Base-by-base conservation (phyloP, 805 yeast genomes). In the Crinitomyces ghanaensis region DNA sequence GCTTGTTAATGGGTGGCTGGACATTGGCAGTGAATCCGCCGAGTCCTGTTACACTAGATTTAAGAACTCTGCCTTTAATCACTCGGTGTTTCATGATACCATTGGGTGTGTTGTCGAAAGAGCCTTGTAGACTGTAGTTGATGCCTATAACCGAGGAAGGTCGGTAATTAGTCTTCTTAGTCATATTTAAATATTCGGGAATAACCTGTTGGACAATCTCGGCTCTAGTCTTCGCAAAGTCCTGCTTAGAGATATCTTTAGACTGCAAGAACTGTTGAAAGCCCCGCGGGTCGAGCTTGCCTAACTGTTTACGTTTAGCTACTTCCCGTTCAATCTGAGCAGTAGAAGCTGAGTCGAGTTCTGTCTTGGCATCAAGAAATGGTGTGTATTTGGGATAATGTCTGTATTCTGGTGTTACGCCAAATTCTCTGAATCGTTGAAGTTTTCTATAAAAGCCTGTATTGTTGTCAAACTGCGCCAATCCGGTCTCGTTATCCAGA, bases 1-100 rank as follows among this genome's bases (percentile, higher is more conserved):
- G 13, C 94, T 38, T 85, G 20, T 27, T 30, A 12, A 27, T 20
- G 4, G 40, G 20, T 8, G 30, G 29, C 17, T 37, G 30, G 11
- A 32, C 36, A 26, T 22, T 27, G 19, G 45, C 49, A 6, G 53
- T 42, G 35, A 51, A 54, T 12, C 59, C 59, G 25, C 51, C 57
- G 11, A 41, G 28, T 16, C 42, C 42, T 4, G 40, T 47, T 15
- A 36, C 31, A 28, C 30, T 35, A 30, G 20, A 31, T 28, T 43
- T 41, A 34, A 52, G 25, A 11, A 38, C 39, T 21, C 58, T 49
- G 24, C 52, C 59, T 19, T 27, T 26, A 7, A 52, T 53, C 3
- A 31, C 26, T 33, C 40, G 43, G 23, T 36, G 27, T n/a, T 35
- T 34, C 15, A 28, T 27, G 19, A 54, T 31, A 9, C 59, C 60